Evolutionary conservation across 305 asterid species (phyloP), one percentile per base, ranked within the genome.

Genomic region (Fraxinus albicans): DNA sequence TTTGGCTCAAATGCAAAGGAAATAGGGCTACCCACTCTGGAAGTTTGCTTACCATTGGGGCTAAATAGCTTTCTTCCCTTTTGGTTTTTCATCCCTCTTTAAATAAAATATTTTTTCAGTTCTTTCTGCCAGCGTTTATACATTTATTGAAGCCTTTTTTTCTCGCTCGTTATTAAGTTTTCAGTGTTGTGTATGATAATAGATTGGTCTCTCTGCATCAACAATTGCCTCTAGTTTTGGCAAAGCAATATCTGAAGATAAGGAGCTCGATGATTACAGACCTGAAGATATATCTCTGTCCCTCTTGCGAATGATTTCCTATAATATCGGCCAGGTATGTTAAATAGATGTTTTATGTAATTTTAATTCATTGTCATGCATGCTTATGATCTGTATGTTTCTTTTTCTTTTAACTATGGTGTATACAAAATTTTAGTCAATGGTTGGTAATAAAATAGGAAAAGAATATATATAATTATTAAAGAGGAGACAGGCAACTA

Each of bases 171-270:
- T 81, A 77, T 87, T 82, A 33, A 65, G 70, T 84, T 40, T 10
- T 86, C 86, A 50, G 76, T 29, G 40, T 69, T 73, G 88, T 34
- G 84, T 77, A 80, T 87, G 70, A 63, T 81, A 72, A 76, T 90
- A 96, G 99, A 96, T 96, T 74, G 99, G 99, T 86, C 98, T 96
- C 73, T 96, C 99, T 81, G 98, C 98, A 81, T 95, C 99, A 15
- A 96, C 98, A 80, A 96, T 96, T 76, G 99, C 99, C 84, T 96
- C 99, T 74, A 96, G 99, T 84, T 96, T 96, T 76, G 98, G 99
- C 84, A 96, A 96, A 90, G 89, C 98, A 77, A 92, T 96, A 84
- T 92, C 98, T 79, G 98, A 94, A 78, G 89, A 89, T 84, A 96
- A 96, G 89, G 99, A 95, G 86, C 92, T 96, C 76, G 90, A 90